Evolutionary conservation across 1,284 basidiomycete species (phyloP).

Genomic region (Tilletia setariae): DNA sequence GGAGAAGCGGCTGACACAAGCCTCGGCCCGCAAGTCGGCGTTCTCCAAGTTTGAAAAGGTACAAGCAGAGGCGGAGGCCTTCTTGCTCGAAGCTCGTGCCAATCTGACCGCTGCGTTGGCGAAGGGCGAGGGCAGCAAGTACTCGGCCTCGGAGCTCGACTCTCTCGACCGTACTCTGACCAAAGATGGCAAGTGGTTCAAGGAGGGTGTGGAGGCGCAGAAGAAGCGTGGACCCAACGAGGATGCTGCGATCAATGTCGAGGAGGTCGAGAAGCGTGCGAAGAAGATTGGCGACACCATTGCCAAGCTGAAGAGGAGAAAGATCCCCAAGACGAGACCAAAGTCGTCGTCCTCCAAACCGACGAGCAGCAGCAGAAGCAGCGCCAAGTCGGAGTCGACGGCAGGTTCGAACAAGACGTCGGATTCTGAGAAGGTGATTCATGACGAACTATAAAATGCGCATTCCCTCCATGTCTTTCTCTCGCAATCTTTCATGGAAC

Average conservation of each 20-base stretch:
- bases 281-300: constrained; percentile 46
- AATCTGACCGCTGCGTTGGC: constrained; percentile 64
- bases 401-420: no score
- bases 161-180: constrained; percentile 35
- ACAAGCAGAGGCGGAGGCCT: constrained; percentile 64
- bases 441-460: constrained; percentile 11
- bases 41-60: constrained; percentile 67
- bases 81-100: constrained; percentile 72
- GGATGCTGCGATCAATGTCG: constrained; percentile 45
- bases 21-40: constrained; percentile 67
- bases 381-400: no score
- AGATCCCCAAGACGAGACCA: constrained; percentile 43
- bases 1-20: constrained; percentile 79
- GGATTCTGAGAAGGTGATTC: background rate
- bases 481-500: no score
- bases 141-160: constrained; percentile 50
- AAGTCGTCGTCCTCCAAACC: no score
- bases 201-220: constrained; percentile 41
- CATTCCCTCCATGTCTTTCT: no score
- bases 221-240: constrained; percentile 36
- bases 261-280: constrained; percentile 47
- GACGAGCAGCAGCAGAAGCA: background rate
- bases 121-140: constrained; percentile 42
- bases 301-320: constrained; percentile 41
- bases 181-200: constrained; percentile 49